phyloP scores from a whole-genome alignment of 257 asterid genomes.

The Solanum stenotomum region DNA sequence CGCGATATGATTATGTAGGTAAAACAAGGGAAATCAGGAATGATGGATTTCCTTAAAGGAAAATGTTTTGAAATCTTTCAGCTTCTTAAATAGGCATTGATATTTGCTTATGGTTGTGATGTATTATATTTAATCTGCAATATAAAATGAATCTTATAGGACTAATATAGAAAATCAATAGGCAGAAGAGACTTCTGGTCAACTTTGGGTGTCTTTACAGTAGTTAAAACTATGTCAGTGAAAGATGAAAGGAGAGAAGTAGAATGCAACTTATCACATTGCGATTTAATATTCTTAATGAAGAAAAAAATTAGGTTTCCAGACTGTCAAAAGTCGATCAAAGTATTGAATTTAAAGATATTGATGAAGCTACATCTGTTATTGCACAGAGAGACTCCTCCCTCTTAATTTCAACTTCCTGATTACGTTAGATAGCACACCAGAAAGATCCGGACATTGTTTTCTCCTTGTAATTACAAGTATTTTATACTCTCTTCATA shows the following conservation, averaged over 20 bases:
- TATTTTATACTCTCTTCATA: not conserved
- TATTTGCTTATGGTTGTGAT: not conserved
- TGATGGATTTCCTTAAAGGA: not conserved
- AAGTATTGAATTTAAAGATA: not conserved
- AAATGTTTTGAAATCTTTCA: not conserved
- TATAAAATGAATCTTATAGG: not conserved
- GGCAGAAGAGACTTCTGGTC: not conserved
- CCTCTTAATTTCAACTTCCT: not conserved
- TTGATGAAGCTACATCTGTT: not conserved
- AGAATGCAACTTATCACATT: not conserved
- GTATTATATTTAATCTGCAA: not conserved
- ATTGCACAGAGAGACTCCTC: not conserved
- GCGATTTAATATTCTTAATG: not conserved
- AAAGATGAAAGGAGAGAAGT: not conserved
- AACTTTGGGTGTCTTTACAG: not conserved
- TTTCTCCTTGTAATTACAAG: not conserved
- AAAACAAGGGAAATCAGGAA: not conserved
- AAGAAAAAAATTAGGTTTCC: not conserved
- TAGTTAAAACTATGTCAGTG: not conserved
- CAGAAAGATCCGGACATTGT: not conserved
- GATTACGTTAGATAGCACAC: not conserved
- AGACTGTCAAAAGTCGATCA: not conserved
- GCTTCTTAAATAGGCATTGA: not conserved
- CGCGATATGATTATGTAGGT: not conserved
- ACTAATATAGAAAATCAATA: not conserved